A percentile compares a stretch with the other conserved stretches of the same genome.
phyloP scores from a whole-genome alignment of 2,329 filamentous ascomycete genomes.

The Scedosporium apiospermum region DNA sequence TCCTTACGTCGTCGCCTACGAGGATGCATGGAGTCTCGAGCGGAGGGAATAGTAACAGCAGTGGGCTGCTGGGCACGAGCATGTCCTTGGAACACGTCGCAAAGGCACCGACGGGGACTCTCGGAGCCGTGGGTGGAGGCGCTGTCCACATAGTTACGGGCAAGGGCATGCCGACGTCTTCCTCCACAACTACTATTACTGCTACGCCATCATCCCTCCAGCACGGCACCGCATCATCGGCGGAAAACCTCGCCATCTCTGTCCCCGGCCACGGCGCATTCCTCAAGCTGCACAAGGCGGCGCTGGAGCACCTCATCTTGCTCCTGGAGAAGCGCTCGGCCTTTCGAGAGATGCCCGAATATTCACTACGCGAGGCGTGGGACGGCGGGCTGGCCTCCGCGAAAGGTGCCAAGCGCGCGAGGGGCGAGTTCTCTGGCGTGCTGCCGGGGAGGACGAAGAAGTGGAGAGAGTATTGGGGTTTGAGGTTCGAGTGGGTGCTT shows the following conservation, averaged over 20 bases:
- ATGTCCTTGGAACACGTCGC: conserved; percentile 2
- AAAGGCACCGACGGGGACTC: conserved; percentile 8
- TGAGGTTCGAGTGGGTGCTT: conserved; percentile 62
- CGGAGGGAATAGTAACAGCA: conserved; percentile 35
- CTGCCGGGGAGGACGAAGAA: conserved; percentile 53
- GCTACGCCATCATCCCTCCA: conserved; percentile 8
- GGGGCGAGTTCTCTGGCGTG: conserved; percentile 45
- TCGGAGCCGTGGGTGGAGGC: conserved; percentile 44
- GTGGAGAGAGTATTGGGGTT: conserved; percentile 62
- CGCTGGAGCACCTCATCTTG: conserved; percentile 50
- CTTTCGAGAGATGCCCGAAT: conserved; percentile 54
- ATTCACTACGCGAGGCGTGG: conserved; percentile 57
- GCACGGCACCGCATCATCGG: not conserved
- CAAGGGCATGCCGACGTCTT: conserved; percentile 31
- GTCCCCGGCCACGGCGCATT: conserved; percentile 59
- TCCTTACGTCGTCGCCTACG: conserved; percentile 43
- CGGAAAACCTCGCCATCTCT: conserved; percentile 42
- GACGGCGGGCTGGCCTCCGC: conserved; percentile 37
- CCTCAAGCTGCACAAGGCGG: conserved; percentile 53
- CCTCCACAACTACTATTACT: conserved; percentile 10
- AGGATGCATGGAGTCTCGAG: not conserved
- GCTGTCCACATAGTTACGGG: conserved; percentile 22
- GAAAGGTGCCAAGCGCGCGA: conserved; percentile 36
- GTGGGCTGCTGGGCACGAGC: conserved; percentile 44
- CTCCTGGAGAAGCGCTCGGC: conserved; percentile 46